Base-by-base conservation (phyloP, 495 filamentous ascomycete genomes). In the Arthonia radiata region DNA sequence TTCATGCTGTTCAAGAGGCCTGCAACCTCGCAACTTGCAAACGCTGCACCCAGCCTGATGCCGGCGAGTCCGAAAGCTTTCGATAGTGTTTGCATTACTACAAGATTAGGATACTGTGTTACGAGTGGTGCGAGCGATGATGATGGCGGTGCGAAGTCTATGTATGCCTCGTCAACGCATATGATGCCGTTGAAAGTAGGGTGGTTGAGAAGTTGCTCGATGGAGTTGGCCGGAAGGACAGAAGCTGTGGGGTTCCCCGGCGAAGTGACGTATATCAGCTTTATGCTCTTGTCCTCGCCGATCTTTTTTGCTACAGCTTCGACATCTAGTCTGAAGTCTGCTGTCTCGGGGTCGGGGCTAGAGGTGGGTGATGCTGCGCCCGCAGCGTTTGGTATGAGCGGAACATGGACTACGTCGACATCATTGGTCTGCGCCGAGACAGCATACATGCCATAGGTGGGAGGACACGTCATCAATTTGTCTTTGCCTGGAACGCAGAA, bases 361-460 rank as follows among this genome's bases (percentile, higher is more conserved):
- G n/a, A n/a, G n/a, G n/a, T n/a, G n/a, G n/a, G n/a, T n/a, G n/a
- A n/a, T n/a, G n/a, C n/a, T n/a, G n/a, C n/a, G 18, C 61, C 54
- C 15, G 42, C 26, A 4, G 48, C 48, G 34, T 69, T 53, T n/a
- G n/a, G n/a, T n/a, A n/a, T n/a, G n/a, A 94, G 53, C 2, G 79
- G 76, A 11, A 93, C 69, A 42, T 74, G 77, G 39, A 90, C 72
- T 5, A 94, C 59, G 10, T 60, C 61, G 14, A 97, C 50, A 39
- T 94, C 89, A 51, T 97, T 97, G 32, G 90, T 69, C 38, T 82
- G 69, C 0, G 89, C 86, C 25, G 76, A 86, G 11, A 94, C 86
- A 13, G 64, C 58, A 52, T 97, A 94, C 86, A 97, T 97, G 40
- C 86, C 86, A 50, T 97, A 97, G 0, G 86, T 97, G 0, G 89